Conservation (phyloP, 2,329 filamentous ascomycete species). For the Arthrobotrys megalospora region DNA sequence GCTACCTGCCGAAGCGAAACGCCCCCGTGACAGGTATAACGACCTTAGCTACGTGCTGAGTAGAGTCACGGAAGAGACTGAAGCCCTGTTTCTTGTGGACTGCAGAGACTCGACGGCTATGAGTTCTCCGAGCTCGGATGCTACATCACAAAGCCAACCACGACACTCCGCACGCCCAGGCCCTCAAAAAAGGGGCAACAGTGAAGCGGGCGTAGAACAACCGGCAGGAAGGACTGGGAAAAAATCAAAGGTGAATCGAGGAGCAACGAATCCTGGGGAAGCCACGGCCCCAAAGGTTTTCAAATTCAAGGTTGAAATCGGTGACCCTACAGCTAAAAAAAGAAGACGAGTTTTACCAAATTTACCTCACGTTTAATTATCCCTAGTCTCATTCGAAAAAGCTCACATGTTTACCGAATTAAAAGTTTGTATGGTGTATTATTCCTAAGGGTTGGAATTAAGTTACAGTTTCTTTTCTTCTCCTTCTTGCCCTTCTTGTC, state of each 20-base stretch:
- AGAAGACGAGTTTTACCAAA: background rate
- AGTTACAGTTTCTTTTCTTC: no score
- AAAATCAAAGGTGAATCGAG: background rate
- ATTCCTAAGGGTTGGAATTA: no score
- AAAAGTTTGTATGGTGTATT: no score
- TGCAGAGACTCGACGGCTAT: background rate
- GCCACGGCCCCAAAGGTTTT: background rate
- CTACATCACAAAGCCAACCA: background rate
- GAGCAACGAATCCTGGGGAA: background rate
- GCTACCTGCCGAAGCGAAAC: background rate
- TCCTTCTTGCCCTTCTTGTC: no score
- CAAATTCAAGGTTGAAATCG: background rate
- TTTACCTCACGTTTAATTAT: background rate
- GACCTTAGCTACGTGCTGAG: background rate
- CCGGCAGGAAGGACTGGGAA: background rate
- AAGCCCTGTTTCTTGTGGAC: no score
- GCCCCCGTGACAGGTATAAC: background rate
- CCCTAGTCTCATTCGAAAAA: no score
- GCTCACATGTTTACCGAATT: no score
- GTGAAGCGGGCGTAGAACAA: background rate
- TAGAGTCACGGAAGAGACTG: background rate
- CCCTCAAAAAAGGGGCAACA: background rate
- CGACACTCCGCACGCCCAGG: no score
- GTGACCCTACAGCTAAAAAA: background rate
- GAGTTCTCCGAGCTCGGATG: background rate